phyloP scores from a whole-genome alignment of 1,284 basidiomycete species.

The Fomes fomentarius region DNA sequence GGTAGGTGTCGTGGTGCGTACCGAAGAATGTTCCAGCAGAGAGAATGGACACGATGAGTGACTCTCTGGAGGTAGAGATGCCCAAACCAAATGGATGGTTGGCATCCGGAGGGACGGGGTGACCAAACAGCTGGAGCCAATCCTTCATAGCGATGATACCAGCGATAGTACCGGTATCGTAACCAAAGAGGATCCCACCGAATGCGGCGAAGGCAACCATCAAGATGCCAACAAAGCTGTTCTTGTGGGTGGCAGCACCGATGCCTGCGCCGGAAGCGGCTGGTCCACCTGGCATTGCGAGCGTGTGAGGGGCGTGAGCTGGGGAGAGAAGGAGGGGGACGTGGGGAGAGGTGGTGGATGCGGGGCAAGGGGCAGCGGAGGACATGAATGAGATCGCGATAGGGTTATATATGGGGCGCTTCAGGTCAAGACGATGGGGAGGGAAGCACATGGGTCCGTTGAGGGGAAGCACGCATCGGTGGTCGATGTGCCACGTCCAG shows the following conservation, averaged over 20 bases:
- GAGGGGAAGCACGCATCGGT: background rate
- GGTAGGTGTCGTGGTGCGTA: constrained; percentile 15
- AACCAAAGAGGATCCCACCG: constrained; percentile 83
- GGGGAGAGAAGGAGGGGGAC: background rate
- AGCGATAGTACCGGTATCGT: constrained; percentile 79
- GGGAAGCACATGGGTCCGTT: background rate
- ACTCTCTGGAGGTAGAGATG: constrained; percentile 55
- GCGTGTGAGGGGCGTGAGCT: constrained; percentile 42
- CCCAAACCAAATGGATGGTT: constrained; percentile 38
- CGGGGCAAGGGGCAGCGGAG: background rate
- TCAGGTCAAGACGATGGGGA: background rate
- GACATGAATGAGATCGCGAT: background rate
- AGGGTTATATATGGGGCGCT: background rate
- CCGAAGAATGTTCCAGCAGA: constrained; percentile 52
- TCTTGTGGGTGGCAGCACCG: constrained; percentile 50
- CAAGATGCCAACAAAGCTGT: constrained; percentile 54
- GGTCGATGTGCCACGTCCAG: background rate
- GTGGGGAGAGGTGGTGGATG: background rate
- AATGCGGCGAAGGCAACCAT: constrained; percentile 80
- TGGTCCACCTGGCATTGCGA: constrained; percentile 70
- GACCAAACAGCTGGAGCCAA: constrained; percentile 56
- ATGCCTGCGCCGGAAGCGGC: constrained; percentile 46
- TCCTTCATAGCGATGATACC: constrained; percentile 66
- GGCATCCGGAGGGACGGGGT: constrained; percentile 30
- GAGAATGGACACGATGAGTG: constrained; percentile 50